These are phyloP conservation scores for Cryptococcus sp. DNA, from an alignment of 1,284 basidiomycete species.

Conservation along the genomic window DNA sequence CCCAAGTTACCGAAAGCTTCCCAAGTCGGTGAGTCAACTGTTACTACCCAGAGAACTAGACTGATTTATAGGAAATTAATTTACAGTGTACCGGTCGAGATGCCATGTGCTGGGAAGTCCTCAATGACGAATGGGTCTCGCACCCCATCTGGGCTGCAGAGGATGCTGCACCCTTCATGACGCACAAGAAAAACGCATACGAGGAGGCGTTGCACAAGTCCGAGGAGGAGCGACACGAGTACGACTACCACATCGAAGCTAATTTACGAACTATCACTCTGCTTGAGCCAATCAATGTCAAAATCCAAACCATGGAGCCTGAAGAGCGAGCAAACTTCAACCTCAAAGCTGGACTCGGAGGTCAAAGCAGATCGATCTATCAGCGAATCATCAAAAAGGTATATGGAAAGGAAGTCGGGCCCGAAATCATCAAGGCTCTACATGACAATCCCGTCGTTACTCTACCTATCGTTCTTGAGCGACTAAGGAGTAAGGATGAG, in stretches of 20 bases:
- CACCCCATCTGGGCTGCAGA: constrained; percentile 96
- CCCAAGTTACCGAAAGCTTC: constrained; percentile 88
- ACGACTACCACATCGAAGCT: constrained; percentile 93
- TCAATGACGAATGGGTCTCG: constrained; percentile 95
- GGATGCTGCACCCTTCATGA: constrained; percentile 87
- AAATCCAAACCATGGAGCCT: constrained; percentile 82
- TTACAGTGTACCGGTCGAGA: constrained; percentile 92
- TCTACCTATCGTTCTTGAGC: constrained; percentile 84
- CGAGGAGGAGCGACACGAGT: constrained; percentile 98
- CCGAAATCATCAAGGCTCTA: constrained; percentile 82
- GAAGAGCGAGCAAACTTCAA: constrained; percentile 83
- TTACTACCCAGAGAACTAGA: constrained; percentile 2
- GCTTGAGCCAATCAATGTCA: constrained; percentile 80
- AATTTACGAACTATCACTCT: constrained; percentile 86
- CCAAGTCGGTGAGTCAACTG: constrained; percentile 64
- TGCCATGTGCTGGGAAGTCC: constrained; percentile 89
- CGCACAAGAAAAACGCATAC: constrained; percentile 95
- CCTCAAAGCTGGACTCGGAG: constrained; percentile 83
- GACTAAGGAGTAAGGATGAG: constrained; percentile 92
- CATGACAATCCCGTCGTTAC: constrained; percentile 89
- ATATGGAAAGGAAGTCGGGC: constrained; percentile 72
- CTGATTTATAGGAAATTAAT: constrained; percentile 65
- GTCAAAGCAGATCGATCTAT: constrained; percentile 82
- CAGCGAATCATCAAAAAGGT: constrained; percentile 92
- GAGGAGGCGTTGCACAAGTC: constrained; percentile 95